phyloP scores from a whole-genome alignment of 2,329 filamentous ascomycete species.

The Fusarium cicatricum region DNA sequence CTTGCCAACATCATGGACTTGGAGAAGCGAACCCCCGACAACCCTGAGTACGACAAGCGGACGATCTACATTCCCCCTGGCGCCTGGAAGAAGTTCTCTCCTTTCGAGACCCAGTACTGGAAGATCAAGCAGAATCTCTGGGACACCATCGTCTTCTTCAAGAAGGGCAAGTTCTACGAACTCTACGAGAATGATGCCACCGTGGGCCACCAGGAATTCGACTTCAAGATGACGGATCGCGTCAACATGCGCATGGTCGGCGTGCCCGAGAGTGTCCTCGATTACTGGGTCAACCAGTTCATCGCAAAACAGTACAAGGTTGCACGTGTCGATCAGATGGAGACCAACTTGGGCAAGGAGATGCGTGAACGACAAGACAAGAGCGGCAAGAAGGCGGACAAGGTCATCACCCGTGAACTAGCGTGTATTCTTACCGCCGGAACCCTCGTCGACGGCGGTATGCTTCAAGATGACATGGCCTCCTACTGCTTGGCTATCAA shows the following conservation, averaged over 20 bases:
- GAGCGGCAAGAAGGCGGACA: conserved; percentile 78
- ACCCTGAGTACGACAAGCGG: conserved; percentile 90
- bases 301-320: conserved; percentile 99
- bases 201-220: conserved; percentile 94
- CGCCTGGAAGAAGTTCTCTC: conserved; percentile 84
- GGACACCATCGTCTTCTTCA: conserved; percentile 99
- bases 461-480: conserved; percentile 98
- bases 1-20: conserved; percentile 86
- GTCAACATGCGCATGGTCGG: conserved; percentile 99
- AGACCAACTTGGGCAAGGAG: conserved; percentile 94
- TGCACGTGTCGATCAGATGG: conserved; percentile 94
- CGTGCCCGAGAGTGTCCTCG: conserved; percentile 93
- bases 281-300: conserved; percentile 98
- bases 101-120: conserved; percentile 99
- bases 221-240: conserved; percentile 95
- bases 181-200: conserved; percentile 98
- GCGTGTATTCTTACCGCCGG: conserved; percentile 91
- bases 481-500: conserved; percentile 97
- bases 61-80: conserved; percentile 88
- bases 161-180: conserved; percentile 99
- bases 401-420: conserved; percentile 91
- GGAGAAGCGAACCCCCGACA: conserved; percentile 77
- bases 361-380: conserved; percentile 90
- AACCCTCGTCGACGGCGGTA: conserved; percentile 92
- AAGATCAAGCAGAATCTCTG: conserved; percentile 98